A percentile compares a stretch with the other conserved stretches of the same genome.
Evolutionary conservation across 345 rosid species (phyloP).

Genomic region (Moricandia arvensis): DNA sequence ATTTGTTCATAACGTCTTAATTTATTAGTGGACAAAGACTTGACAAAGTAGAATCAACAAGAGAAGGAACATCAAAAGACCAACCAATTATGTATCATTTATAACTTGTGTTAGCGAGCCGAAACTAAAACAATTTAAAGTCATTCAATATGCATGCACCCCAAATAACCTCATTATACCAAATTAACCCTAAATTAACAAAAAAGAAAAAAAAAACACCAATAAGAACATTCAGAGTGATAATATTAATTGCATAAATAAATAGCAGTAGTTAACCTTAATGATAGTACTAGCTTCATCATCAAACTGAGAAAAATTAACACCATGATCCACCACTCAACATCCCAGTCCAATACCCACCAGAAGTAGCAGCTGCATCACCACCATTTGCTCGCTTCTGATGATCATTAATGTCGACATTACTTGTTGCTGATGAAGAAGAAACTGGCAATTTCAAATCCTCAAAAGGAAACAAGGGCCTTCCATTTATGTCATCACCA

Average conservation of each 20-base stretch:
- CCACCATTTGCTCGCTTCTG: slow-evolving; percentile 51
- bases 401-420: slow-evolving; percentile 43
- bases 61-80: slow-evolving; percentile 30
- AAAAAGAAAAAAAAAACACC: neutral
- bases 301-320: slow-evolving; percentile 32
- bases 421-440: slow-evolving; percentile 31
- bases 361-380: slow-evolving; percentile 41
- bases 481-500: slow-evolving; percentile 51
- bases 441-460: slow-evolving; percentile 80
- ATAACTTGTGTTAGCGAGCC: slow-evolving; percentile 37
- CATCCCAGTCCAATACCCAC: slow-evolving; percentile 94
- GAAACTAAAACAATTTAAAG: slow-evolving; percentile 27
- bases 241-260: slow-evolving; percentile 27
- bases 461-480: slow-evolving; percentile 85
- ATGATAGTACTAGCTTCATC: slow-evolving; percentile 20
- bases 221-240: slow-evolving; percentile 12
- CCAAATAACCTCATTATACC: slow-evolving; percentile 27
- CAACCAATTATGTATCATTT: slow-evolving; percentile 40
- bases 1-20: neutral
- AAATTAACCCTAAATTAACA: slow-evolving; percentile 24
- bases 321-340: slow-evolving; percentile 97
- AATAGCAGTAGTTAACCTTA: slow-evolving; percentile 30
- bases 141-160: slow-evolving; percentile 41
- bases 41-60: neutral
- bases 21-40: neutral